Evolutionary conservation across 805 yeast species (phyloP).

Genomic region (Ogataea paradorogensis): DNA sequence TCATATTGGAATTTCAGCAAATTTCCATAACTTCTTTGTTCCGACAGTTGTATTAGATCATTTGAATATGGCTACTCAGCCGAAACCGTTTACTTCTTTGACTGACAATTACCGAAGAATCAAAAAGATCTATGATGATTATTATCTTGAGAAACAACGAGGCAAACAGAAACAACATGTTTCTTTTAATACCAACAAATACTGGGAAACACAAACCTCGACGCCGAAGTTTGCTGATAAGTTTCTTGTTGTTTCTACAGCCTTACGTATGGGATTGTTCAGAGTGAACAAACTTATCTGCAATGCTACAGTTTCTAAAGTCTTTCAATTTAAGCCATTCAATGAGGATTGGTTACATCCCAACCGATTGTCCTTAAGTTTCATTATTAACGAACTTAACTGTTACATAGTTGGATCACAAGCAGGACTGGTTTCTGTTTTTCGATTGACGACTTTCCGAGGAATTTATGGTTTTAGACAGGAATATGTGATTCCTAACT

Average conservation of each 20-base stretch:
- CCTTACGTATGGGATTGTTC: conserved; percentile 42
- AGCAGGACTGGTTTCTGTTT: conserved; percentile 40
- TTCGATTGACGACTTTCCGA: conserved; percentile 40
- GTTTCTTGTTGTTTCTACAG: conserved; percentile 44
- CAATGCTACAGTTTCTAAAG: conserved; percentile 42
- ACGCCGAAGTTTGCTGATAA: conserved; percentile 27
- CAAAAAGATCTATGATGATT: conserved; percentile 30
- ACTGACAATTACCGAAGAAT: conserved; percentile 30
- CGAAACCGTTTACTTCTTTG: conserved; percentile 19
- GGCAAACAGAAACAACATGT: conserved; percentile 16
- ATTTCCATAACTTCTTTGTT: conserved; percentile 28
- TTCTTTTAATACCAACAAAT: conserved; percentile 28
- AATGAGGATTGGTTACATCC: conserved; percentile 34
- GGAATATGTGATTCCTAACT: conserved; percentile 41
- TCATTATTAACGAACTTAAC: conserved; percentile 38
- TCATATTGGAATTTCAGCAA: conserved; percentile 38
- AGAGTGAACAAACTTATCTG: conserved; percentile 45
- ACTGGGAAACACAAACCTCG: conserved; percentile 27
- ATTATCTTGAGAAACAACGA: conserved; percentile 26
- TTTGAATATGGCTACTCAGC: conserved; percentile 7
- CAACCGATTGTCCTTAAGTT: conserved; percentile 29
- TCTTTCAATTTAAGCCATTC: conserved; percentile 37
- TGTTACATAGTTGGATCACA: conserved; percentile 43
- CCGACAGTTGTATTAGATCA: conserved; percentile 24
- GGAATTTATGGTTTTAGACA: conserved; percentile 42